Conservation (phyloP, 768 basidiomycete genomes). For the Arthromyces matolae region DNA sequence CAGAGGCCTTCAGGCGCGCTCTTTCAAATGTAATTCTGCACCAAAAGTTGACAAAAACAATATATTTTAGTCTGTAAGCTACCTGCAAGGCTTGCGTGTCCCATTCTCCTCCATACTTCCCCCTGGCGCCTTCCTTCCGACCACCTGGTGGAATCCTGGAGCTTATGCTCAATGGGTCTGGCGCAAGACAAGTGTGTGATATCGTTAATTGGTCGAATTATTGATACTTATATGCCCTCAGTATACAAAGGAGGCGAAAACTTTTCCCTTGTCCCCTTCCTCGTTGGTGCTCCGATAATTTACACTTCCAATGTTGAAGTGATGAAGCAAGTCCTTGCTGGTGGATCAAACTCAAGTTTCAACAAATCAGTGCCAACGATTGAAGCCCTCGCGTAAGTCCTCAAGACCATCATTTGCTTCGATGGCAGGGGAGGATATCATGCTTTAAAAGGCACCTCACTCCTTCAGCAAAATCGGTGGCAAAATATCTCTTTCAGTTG, state of each 20-base stretch:
- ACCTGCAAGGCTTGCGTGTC: slow-evolving; percentile 33
- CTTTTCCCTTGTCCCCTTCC: slow-evolving; percentile 36
- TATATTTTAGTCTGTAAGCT: slow-evolving; percentile 25
- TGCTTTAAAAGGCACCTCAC: not conserved
- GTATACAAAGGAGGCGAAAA: slow-evolving; percentile 35
- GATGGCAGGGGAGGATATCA: not conserved
- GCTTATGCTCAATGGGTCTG: slow-evolving; percentile 29
- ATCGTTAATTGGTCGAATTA: no score
- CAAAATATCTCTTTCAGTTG: not conserved
- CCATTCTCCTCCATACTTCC: slow-evolving; percentile 34
- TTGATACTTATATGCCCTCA: slow-evolving; percentile 7
- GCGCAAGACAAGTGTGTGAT: slow-evolving; percentile 27
- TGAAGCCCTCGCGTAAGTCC: not conserved
- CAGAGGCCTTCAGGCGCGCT: not conserved
- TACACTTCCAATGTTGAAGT: slow-evolving; percentile 47
- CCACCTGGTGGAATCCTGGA: slow-evolving; percentile 40
- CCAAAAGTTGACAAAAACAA: not conserved
- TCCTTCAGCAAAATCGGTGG: not conserved
- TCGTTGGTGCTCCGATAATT: slow-evolving; percentile 31
- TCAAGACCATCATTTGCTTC: not conserved
- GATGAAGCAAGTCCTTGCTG: slow-evolving; percentile 36
- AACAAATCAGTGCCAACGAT: slow-evolving; percentile 28
- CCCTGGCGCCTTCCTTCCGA: slow-evolving; percentile 34
- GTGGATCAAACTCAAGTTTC: slow-evolving; percentile 33
- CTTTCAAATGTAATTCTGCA: not conserved